Evolutionary conservation across 139 green algal species (phyloP).

Genomic region (Haematococcus lacustris): DNA sequence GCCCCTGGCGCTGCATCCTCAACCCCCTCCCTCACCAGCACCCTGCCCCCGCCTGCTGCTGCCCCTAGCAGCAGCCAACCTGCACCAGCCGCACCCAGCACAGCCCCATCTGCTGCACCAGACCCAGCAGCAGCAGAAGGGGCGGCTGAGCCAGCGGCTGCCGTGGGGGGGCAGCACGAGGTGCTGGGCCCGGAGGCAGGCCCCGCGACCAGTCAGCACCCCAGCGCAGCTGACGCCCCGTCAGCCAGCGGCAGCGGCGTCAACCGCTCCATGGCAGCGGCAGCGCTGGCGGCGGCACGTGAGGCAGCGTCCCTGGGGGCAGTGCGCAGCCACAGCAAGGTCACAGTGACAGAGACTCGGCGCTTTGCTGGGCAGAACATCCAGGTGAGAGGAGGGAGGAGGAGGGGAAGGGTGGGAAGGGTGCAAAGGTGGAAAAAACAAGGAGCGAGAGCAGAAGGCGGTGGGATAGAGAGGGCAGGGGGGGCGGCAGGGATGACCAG

Average conservation of each 20-base stretch:
- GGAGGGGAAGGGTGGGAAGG: background rate
- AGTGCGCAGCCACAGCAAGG: slow-evolving; percentile 12
- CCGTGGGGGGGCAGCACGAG: too few species aligned
- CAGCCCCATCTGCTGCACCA: background rate
- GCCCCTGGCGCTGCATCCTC: background rate
- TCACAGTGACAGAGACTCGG: slow-evolving; percentile 41
- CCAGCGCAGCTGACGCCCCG: too few species aligned
- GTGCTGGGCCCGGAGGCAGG: background rate
- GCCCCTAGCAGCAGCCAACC: background rate
- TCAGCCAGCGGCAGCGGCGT: background rate
- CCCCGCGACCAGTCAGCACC: background rate
- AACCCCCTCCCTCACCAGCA: background rate
- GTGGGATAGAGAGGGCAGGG: too few species aligned
- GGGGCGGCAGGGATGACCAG: background rate
- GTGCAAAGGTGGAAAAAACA: background rate
- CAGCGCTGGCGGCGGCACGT: background rate
- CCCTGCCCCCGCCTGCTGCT: background rate
- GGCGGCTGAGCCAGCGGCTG: background rate
- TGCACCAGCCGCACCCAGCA: background rate
- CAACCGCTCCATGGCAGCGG: too few species aligned
- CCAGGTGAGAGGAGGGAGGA: slow-evolving; percentile 30
- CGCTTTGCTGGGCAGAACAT: slow-evolving; percentile 80
- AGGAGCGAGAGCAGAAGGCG: background rate
- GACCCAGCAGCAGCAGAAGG: background rate
- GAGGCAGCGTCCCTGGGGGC: background rate